Base-by-base conservation (phyloP, 768 basidiomycete species). In the Trametes sanguinea region DNA sequence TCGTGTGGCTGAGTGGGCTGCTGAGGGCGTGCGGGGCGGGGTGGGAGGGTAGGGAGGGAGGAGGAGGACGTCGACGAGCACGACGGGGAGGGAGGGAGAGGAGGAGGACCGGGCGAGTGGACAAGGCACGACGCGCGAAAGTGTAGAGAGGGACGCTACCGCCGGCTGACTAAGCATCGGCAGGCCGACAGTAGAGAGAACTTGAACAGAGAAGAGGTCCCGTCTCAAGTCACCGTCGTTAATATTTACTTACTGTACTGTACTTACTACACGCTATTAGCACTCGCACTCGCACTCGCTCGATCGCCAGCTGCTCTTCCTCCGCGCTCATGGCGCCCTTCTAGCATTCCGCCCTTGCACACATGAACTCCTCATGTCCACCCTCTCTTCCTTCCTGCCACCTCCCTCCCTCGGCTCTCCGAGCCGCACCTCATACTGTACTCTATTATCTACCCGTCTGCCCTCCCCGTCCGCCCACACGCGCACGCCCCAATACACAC, bases 21-120 rank as follows among this genome's bases (percentile, higher is more conserved):
- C 22, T 46, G 40, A 16, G 42, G 39, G 42, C 13, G 54, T 50
- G 57, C 58, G 54, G 17, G 17, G 62, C 32, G 46, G 56, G 54
- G 48, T 51, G 62, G 40, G 54, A 13, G 42, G 14, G 51, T 6
- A 35, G 53, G 53, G 6, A 53, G 35, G 43, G 45, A 56, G 40
- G 51, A 59, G 64, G 46, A 56, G 50, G 70, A 67, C 67, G 70
- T 67, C 67, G 68, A 64, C 62, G 65, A 56, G 64, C 50, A 68
- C 67, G 64, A 65, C 65, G 65, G 68, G 65, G 66, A 63, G 61
- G 58, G 57, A 58, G n/a, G 57, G 27, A 22, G 27, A 22, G 33
- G 54, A 47, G 45, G 56, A 58, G 57, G 57, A 55, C 67, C 55
- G 66, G 66, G 63, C 66, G 65, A 62, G 57, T 56, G 61, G 61